Conservation (phyloP, 306 rosid genomes). For the Heteromeles arbutifolia region DNA sequence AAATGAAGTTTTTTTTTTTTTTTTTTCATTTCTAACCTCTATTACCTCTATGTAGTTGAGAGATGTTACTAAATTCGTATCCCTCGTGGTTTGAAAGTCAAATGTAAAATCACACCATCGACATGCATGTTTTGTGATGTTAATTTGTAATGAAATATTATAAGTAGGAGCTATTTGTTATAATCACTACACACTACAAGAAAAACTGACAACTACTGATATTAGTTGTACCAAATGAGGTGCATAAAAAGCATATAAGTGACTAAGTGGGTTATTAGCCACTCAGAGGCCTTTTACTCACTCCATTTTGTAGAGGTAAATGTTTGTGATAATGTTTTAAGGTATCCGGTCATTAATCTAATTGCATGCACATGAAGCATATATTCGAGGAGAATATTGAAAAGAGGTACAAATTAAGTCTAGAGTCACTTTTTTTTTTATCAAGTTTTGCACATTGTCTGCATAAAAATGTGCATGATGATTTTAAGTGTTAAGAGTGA, state of each 20-base stretch:
- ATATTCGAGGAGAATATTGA: neutral
- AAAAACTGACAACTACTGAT: no score
- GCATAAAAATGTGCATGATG: neutral
- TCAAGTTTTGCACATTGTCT: neutral
- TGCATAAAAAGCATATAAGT: neutral
- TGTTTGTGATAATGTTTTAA: neutral
- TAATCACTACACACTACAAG: neutral
- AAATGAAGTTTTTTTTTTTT: neutral
- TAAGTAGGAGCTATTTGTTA: neutral
- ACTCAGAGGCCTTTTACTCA: neutral
- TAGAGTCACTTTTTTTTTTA: neutral
- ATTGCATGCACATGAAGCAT: neutral
- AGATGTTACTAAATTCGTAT: neutral
- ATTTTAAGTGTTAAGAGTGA: slow-evolving; percentile 34
- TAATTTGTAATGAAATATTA: neutral
- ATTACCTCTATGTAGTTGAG: neutral
- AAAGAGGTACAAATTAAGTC: neutral
- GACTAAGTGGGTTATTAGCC: neutral
- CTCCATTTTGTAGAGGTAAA: neutral
- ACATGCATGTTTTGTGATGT: neutral
- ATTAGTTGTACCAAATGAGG: neutral
- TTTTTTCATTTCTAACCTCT: neutral
- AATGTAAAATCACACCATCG: neutral
- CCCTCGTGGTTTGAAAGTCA: neutral
- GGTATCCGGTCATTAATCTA: neutral